These are phyloP conservation scores for Irpex sp. DNA, from an alignment of 1,284 basidiomycete species.

Conservation along the genomic window DNA sequence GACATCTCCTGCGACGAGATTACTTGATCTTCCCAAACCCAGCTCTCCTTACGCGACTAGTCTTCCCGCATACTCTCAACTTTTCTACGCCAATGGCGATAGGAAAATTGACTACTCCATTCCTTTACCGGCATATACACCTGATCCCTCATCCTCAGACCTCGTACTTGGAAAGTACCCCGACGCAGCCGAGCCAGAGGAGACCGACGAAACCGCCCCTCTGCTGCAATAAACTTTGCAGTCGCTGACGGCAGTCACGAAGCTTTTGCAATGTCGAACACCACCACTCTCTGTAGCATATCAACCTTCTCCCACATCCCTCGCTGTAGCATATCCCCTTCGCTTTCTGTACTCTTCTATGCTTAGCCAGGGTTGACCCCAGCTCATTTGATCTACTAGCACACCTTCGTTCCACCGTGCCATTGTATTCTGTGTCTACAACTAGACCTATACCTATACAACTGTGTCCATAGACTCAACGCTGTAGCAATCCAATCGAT, in stretches of 20 bases:
- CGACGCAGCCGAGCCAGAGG: not conserved
- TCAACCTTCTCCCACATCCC: not conserved
- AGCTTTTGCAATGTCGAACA: not conserved
- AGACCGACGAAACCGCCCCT: not conserved
- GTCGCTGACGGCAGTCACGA: not conserved
- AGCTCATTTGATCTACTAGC: not conserved
- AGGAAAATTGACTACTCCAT: constrained; percentile 60
- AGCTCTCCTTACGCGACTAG: constrained; percentile 31
- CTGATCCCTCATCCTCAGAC: constrained; percentile 13
- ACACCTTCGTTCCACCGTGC: not conserved
- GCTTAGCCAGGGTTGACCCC: not conserved
- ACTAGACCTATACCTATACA: not conserved
- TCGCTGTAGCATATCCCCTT: not conserved
- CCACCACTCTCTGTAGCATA: not conserved
- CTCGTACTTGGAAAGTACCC: not conserved
- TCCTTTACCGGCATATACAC: constrained; percentile 64
- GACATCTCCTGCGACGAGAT: constrained; percentile 1
- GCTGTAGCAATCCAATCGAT: not conserved
- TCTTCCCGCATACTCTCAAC: constrained; percentile 72
- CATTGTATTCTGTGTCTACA: no score
- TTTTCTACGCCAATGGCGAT: constrained; percentile 71
- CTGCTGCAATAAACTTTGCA: not conserved
- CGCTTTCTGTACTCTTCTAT: not conserved
- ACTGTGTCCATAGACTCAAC: not conserved
- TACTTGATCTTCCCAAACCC: constrained; percentile 10